These are phyloP conservation scores for Gelatoporia subvermispora DNA, from an alignment of 768 basidiomycete species.

Conservation along the genomic window DNA sequence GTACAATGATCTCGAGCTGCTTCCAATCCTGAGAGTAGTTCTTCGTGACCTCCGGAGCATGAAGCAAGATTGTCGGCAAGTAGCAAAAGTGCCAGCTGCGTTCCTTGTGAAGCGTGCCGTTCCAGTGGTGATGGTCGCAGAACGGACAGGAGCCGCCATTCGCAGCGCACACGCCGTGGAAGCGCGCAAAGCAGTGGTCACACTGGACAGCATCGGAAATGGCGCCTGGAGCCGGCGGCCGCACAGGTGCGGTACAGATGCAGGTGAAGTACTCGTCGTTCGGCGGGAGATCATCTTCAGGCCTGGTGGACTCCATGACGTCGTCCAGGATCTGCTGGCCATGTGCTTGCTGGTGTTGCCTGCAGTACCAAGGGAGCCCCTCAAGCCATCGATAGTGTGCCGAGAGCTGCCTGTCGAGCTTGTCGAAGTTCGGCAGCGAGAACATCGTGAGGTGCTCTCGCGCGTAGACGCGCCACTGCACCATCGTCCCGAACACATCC, in stretches of 20 bases:
- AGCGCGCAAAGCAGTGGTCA: constrained; percentile 83
- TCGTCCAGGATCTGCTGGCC: constrained; percentile 65
- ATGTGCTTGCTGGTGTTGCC: constrained; percentile 60
- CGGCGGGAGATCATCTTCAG: constrained; percentile 77
- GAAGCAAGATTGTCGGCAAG: constrained; percentile 62
- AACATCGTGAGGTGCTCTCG: constrained; percentile 70
- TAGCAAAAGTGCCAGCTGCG: constrained; percentile 82
- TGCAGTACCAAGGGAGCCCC: constrained; percentile 75
- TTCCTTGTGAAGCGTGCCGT: constrained; percentile 77
- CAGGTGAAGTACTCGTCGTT: constrained; percentile 81
- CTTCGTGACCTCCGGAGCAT: constrained; percentile 75
- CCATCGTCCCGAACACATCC: constrained; percentile 68
- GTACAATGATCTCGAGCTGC: constrained; percentile 74
- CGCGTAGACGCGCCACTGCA: constrained; percentile 70
- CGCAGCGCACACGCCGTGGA: constrained; percentile 80
- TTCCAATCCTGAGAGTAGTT: constrained; percentile 79
- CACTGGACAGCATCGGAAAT: constrained; percentile 85
- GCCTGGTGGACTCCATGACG: constrained; percentile 66
- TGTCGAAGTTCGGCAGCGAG: constrained; percentile 66
- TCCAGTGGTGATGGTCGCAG: constrained; percentile 90
- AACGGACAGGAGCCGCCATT: constrained; percentile 91
- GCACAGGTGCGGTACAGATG: constrained; percentile 73
- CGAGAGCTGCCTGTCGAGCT: constrained; percentile 61
- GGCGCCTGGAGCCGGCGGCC: constrained; percentile 70
- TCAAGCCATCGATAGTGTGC: constrained; percentile 69